Base-by-base conservation (phyloP, 73 alveolate genomes). In the Paramecium biaurelia region DNA sequence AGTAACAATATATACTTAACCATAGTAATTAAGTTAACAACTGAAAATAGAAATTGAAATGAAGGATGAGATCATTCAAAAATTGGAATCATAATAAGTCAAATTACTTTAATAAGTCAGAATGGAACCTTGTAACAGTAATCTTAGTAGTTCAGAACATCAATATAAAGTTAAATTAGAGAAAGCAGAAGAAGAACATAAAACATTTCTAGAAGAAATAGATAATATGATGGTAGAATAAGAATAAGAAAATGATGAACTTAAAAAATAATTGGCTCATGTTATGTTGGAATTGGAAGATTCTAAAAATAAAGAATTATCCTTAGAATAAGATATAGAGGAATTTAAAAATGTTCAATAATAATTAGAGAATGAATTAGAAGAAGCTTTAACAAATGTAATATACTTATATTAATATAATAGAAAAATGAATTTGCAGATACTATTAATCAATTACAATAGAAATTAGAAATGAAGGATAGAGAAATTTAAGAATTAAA, bases 41-140 rank as follows among this genome's bases (percentile, higher is more conserved):
- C 89, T 96, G 0, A 94, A 96, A 89, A 93, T 93, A 57, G 99
- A 96, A 74, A 59, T 96, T 43, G 99, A 96, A 85, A 95, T 92
- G 86, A 89, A 89, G 37, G 95, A 96, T 93, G 99, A 96, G 9
- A 23, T 38, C 7, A 89, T 89, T 14, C 15, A 38, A 47, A 41
- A 72, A 23, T 32, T 89, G 14, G 94, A 89, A 53, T 38, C 45
- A 70, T 23, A 47, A 58, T 89, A 89, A 34, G 24, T 23, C 5
- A 43, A 63, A 26, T 70, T 89, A 70, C 23, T 70, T 0, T 45
- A 23, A 63, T 28, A 89, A 49, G 18, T 21, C 11, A 47, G 56
- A 53, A 53, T 53, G 2, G 68, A 53, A 18, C 34, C 68, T 4
- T 4, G 30, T 30, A 18, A 38, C 14, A 38, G 41, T 70, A 32